Percentiles rank a stretch among this genome's conserved stretches.
phyloP scores from a whole-genome alignment of 225 moss, liverwort and hornwort species.

The Asterella californica region DNA sequence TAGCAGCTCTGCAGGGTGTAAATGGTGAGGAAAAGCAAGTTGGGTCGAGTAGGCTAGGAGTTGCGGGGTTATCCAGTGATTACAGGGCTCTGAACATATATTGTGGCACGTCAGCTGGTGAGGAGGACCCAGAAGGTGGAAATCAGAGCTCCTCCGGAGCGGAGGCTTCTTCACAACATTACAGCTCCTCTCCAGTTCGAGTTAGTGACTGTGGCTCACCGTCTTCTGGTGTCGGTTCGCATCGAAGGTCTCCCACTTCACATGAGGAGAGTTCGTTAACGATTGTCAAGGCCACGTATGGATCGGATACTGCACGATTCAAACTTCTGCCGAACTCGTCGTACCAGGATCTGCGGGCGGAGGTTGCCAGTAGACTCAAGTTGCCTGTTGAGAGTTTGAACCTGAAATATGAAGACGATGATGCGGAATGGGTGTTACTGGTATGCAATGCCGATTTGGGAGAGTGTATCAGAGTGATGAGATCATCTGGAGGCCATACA shows the following conservation, averaged over 20 bases:
- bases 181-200: constrained; percentile 70
- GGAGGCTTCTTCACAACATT: constrained; percentile 55
- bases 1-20: constrained; percentile 58
- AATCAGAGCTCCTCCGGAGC: constrained; percentile 42
- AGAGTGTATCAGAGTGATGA: constrained; percentile 80
- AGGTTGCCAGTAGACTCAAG: constrained; percentile 64
- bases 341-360: constrained; percentile 62
- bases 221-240: constrained; percentile 66
- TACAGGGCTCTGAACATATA: constrained; percentile 37
- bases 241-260: constrained; percentile 44
- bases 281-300: constrained; percentile 73
- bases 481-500: constrained; percentile 47
- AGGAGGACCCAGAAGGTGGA: constrained; percentile 48
- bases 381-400: constrained; percentile 48
- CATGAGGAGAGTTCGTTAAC: constrained; percentile 39
- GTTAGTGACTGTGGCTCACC: constrained; percentile 89
- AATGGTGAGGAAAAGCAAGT: constrained; percentile 32
- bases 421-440: constrained; percentile 92
- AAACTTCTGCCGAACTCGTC: constrained; percentile 55
- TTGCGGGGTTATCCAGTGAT: constrained; percentile 39
- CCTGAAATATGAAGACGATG: constrained; percentile 88
- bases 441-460: constrained; percentile 76
- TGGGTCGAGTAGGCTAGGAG: constrained; percentile 38
- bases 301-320: constrained; percentile 76
- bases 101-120: constrained; percentile 27